Base-by-base conservation (phyloP, 257 asterid species). In the Voacanga thouarsii region DNA sequence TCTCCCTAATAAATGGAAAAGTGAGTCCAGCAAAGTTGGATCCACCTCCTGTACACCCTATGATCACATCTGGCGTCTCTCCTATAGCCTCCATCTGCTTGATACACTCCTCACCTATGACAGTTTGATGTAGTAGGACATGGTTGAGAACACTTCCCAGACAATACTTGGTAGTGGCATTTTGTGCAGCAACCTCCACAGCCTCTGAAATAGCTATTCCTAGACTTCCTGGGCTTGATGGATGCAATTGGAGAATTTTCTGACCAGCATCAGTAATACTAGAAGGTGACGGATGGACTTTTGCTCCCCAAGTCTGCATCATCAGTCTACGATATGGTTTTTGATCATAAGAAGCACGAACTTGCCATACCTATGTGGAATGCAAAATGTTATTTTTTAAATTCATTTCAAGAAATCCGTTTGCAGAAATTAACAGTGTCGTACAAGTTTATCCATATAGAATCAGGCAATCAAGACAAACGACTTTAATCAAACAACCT, bases 251-350 rank as follows among this genome's bases (percentile, higher is more conserved):
- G 23, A 93, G 98, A 26, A 95, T 82, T 61, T 78, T 79, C 45
- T 84, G 85, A 71, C 98, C 99, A 1, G 94, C 76, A 85, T 91
- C 91, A 0, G 98, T 95, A 47, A 91, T 24, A 23, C 0, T 78
- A 26, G 99, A 95, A 60, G 99, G 98, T 16, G 99, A 95, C 66
- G 98, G 97, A 81, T 95, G 98, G n/a, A 93, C 98, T 82, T 84
- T 86, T 15, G 98, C 99, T 14, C 98, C 99, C 96, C 98, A 95
- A 0, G 97, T 95, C 80, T 95, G 90, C 98, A 93, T 95, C 98
- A 95, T 95, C 75, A 95, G 80, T 73, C 81, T 91, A n/a, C 99
- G 94, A 51, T 95, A 95, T 26, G 99, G 99, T 80, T 95, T 95
- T 74, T 93, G 96, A 84, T 95, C 97, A 59, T 88, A 95, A 0